Conservation (phyloP, 345 rosid genomes). For the Ricinus communis region DNA sequence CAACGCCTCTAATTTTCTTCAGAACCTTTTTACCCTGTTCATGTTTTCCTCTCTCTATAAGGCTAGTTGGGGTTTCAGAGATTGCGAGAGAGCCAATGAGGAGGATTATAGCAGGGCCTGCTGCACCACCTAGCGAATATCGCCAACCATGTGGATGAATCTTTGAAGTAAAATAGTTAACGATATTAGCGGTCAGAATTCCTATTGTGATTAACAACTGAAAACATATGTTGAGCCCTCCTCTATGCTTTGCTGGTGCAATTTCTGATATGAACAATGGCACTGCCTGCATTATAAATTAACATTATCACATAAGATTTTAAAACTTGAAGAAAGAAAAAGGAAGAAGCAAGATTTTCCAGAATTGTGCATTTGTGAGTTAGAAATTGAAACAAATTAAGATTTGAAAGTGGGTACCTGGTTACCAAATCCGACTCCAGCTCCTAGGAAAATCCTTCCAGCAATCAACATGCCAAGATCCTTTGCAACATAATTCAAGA, state of each 20-base stretch:
- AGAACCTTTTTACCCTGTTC: constrained; percentile 35
- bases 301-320: not conserved
- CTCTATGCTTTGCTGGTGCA: constrained; percentile 60
- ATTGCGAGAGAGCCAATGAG: constrained; percentile 51
- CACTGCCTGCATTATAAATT: constrained; percentile 48
- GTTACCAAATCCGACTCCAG: constrained; percentile 72
- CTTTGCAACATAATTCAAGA: constrained; percentile 42
- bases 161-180: constrained; percentile 44
- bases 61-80: constrained; percentile 65
- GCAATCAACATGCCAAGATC: constrained; percentile 52
- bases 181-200: constrained; percentile 49
- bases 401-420: constrained; percentile 34
- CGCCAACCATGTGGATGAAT: constrained; percentile 56
- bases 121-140: constrained; percentile 60
- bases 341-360: no score
- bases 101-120: constrained; percentile 57
- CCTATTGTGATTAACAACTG: constrained; percentile 75
- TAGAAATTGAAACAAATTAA: not conserved
- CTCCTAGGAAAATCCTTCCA: constrained; percentile 63
- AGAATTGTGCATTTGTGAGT: no score
- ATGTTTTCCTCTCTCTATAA: constrained; percentile 52
- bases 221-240: constrained; percentile 62
- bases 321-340: constrained; percentile 7
- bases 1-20: constrained; percentile 53
- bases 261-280: constrained; percentile 84